Evolutionary conservation across 2,329 filamentous ascomycete genomes (phyloP).

Genomic region (Fusarium goolgardi): DNA sequence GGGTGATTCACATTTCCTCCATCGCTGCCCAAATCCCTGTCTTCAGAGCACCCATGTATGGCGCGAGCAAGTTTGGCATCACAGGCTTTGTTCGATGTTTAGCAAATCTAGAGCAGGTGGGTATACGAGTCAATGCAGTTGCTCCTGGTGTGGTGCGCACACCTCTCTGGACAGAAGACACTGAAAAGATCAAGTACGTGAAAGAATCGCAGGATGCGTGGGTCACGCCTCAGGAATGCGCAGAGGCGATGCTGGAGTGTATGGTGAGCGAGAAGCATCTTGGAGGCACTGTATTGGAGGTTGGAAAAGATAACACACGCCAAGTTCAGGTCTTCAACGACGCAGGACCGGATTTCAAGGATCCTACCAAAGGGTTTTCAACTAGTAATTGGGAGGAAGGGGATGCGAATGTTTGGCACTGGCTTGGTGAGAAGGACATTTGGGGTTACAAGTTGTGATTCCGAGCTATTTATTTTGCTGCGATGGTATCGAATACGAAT

Average conservation of each 20-base stretch:
- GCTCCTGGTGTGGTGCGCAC: conserved; percentile 59
- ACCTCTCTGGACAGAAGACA: conserved; percentile 59
- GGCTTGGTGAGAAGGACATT: conserved; percentile 42
- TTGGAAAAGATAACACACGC: conserved; percentile 50
- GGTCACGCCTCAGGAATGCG: conserved; percentile 57
- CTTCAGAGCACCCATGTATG: conserved; percentile 54
- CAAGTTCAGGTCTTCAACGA: conserved; percentile 53
- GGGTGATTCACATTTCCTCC: conserved; percentile 54
- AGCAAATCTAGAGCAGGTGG: conserved; percentile 49
- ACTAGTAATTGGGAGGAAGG: conserved; percentile 47
- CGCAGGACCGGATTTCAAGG: conserved; percentile 52
- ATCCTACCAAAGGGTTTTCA: conserved; percentile 45
- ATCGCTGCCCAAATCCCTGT: conserved; percentile 53
- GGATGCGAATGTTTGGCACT: conserved; percentile 44
- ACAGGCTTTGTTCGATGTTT: conserved; percentile 57
- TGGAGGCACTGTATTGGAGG: conserved; percentile 58
- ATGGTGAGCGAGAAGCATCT: conserved; percentile 50
- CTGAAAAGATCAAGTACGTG: conserved; percentile 56
- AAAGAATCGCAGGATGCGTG: conserved; percentile 52
- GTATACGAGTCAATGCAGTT: conserved; percentile 57
- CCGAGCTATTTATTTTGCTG: not conserved
- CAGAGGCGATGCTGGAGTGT: conserved; percentile 57
- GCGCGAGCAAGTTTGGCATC: conserved; percentile 55
- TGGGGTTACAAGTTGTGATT: conserved; percentile 41
- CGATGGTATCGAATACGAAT: not conserved